A percentile compares a stretch with the other conserved stretches of the same genome.
These are phyloP conservation scores for Botrytis tulipae DNA, from an alignment of 2,329 filamentous ascomycete genomes.

Conservation along the genomic window DNA sequence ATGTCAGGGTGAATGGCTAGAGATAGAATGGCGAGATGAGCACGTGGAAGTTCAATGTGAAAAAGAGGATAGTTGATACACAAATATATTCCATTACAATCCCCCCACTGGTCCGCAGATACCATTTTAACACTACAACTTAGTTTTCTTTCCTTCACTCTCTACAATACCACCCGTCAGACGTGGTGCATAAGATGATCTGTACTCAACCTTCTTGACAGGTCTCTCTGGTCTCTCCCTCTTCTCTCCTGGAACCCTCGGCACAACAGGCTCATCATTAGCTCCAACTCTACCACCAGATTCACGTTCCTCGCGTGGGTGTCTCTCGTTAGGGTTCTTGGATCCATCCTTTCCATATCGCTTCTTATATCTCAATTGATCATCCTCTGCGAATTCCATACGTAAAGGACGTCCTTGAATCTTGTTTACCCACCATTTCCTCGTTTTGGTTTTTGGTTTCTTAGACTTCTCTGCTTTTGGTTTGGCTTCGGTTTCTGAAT, in stretches of 20 bases:
- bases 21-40: not conserved
- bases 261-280: slow-evolving; percentile 35
- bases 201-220: slow-evolving; percentile 46
- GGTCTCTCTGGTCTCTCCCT: slow-evolving; percentile 26
- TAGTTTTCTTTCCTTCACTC: slow-evolving; percentile 75
- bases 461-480: slow-evolving; percentile 44
- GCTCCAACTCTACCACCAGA: slow-evolving; percentile 25
- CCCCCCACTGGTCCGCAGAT: not conserved
- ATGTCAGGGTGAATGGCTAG: not conserved
- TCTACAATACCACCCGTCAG: slow-evolving; percentile 79
- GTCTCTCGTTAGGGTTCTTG: slow-evolving; percentile 31
- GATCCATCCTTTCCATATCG: slow-evolving; percentile 75
- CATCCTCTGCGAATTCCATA: slow-evolving; percentile 91
- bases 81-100: slow-evolving; percentile 9
- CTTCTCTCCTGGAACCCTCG: slow-evolving; percentile 16
- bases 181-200: slow-evolving; percentile 53
- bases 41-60: not conserved
- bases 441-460: slow-evolving; percentile 59
- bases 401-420: slow-evolving; percentile 78
- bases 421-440: slow-evolving; percentile 83
- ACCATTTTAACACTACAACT: slow-evolving; percentile 56
- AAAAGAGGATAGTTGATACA: not conserved
- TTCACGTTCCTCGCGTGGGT: slow-evolving; percentile 9
- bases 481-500: slow-evolving; percentile 41
- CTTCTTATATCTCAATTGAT: slow-evolving; percentile 87